These are phyloP conservation scores for Heritiera fomes DNA, from an alignment of 345 rosid genomes.

Conservation along the genomic window DNA sequence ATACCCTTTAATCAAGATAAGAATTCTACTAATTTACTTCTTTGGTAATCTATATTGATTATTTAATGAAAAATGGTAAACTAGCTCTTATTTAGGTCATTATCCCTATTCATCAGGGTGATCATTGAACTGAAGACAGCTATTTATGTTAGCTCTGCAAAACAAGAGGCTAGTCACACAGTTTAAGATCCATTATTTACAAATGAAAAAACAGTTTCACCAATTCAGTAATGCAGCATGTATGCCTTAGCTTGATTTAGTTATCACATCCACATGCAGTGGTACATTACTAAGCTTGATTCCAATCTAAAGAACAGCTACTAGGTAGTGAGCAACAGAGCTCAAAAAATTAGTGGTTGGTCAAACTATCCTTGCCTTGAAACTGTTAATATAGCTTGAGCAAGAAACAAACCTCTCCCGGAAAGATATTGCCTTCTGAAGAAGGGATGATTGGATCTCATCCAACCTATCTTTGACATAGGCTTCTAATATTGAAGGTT, in stretches of 20 bases:
- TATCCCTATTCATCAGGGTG: neutral
- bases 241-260: neutral
- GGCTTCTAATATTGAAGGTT: conserved; percentile 59
- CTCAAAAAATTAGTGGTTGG: neutral
- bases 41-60: neutral
- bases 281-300: neutral
- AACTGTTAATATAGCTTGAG: neutral
- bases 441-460: conserved; percentile 82
- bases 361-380: neutral
- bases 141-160: neutral
- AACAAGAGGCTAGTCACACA: neutral
- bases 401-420: neutral
- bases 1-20: neutral
- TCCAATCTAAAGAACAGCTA: neutral
- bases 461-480: conserved; percentile 46
- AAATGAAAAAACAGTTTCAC: neutral
- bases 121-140: neutral
- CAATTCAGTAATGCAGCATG: neutral
- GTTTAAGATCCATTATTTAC: neutral
- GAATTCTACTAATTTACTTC: neutral
- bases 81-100: neutral
- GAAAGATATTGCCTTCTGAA: conserved; percentile 44
- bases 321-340: neutral
- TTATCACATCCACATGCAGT: neutral
- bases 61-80: neutral